Evolutionary conservation across 495 filamentous ascomycete species (phyloP).

Genomic region (Lophium mytilinum): DNA sequence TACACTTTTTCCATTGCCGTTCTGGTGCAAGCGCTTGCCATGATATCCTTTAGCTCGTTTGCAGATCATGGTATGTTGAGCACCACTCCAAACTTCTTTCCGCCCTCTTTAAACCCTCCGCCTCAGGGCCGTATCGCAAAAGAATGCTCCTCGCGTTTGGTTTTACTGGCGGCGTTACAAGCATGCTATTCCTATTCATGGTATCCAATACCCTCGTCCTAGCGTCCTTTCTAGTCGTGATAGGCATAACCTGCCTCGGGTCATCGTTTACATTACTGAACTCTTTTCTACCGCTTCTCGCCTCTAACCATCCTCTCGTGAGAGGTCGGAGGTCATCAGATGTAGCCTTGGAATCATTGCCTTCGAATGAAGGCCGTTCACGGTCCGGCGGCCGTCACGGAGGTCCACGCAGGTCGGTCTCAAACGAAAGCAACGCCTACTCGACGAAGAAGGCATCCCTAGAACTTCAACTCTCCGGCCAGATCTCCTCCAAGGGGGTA

Average conservation of each 20-base stretch:
- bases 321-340: not conserved
- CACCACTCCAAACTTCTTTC: not conserved
- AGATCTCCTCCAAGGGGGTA: conserved; percentile 82
- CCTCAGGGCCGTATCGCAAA: conserved; percentile 57
- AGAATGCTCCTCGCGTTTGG: conserved; percentile 71
- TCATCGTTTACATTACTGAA: conserved; percentile 48
- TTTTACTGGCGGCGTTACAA: conserved; percentile 63
- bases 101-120: not conserved
- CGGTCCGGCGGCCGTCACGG: not conserved
- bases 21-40: conserved; percentile 44
- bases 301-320: conserved; percentile 33
- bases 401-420: conserved; percentile 13
- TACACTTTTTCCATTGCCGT: conserved; percentile 48
- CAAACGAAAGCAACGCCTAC: conserved; percentile 5
- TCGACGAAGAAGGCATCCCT: conserved; percentile 15
- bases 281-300: conserved; percentile 44
- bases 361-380: not conserved
- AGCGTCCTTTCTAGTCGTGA: conserved; percentile 66
- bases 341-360: not conserved
- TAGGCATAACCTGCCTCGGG: conserved; percentile 46
- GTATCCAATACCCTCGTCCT: conserved; percentile 61
- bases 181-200: conserved; percentile 76
- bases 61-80: conserved; percentile 44
- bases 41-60: conserved; percentile 46
- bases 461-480: conserved; percentile 62